These are phyloP conservation scores for Colletotrichum orchidophilum DNA, from an alignment of 2,329 filamentous ascomycete genomes.

Conservation along the genomic window DNA sequence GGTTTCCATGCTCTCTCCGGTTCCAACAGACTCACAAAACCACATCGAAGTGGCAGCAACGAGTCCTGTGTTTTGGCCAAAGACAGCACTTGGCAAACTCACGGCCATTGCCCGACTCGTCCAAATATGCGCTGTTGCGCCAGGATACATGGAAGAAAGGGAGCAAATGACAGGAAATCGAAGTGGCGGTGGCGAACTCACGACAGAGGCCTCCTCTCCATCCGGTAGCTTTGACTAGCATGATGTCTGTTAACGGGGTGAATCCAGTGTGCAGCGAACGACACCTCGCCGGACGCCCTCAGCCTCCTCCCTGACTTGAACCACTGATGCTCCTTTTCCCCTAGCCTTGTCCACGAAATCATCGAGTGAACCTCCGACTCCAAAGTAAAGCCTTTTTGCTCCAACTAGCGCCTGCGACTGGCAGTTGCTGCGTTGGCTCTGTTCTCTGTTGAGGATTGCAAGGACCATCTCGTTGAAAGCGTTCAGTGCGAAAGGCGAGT, in stretches of 20 bases:
- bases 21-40: background rate
- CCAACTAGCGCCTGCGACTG: conserved; percentile 66
- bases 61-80: background rate
- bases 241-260: conserved; percentile 22
- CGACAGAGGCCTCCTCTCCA: conserved; percentile 30
- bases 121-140: background rate
- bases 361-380: conserved; percentile 83
- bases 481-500: conserved; percentile 76
- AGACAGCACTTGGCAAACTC: background rate
- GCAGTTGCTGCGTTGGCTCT: conserved; percentile 38
- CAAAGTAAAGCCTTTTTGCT: conserved; percentile 85
- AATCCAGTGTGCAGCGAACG: conserved; percentile 57
- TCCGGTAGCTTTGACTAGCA: background rate
- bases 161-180: background rate
- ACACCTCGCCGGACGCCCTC: conserved; percentile 71
- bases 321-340: conserved; percentile 57
- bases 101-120: background rate
- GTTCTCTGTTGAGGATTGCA: conserved; percentile 61
- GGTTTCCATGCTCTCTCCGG: background rate
- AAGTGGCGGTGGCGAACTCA: conserved; percentile 7
- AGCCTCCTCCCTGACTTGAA: conserved; percentile 64
- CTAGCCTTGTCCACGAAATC: conserved; percentile 70
- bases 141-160: background rate
- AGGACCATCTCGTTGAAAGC: conserved; percentile 76
- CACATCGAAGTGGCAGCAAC: background rate